phyloP scores from a whole-genome alignment of 805 yeast species.

The Brettanomyces bruxellensis region DNA sequence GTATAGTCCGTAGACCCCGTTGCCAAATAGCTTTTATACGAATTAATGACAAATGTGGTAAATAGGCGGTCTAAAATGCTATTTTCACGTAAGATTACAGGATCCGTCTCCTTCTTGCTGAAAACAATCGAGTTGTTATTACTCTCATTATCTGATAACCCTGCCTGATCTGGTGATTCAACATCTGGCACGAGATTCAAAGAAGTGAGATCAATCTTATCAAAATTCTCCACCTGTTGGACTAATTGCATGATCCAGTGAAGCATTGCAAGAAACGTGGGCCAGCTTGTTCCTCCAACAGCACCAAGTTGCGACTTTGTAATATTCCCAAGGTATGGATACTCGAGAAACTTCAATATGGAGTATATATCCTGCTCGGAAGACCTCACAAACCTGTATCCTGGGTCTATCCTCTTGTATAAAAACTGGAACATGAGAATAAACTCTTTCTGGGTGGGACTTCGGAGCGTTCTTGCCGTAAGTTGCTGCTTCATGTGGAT shows the following conservation, averaged over 20 bases:
- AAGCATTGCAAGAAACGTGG: slow-evolving; percentile 68
- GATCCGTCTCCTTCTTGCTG: slow-evolving; percentile 8
- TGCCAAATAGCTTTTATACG: slow-evolving; percentile 55
- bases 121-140: slow-evolving; percentile 22
- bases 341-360: slow-evolving; percentile 53
- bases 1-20: slow-evolving; percentile 56
- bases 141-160: slow-evolving; percentile 7
- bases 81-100: slow-evolving; percentile 18
- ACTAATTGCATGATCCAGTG: slow-evolving; percentile 68
- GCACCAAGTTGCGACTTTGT: slow-evolving; percentile 83
- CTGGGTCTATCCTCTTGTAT: slow-evolving; percentile 71
- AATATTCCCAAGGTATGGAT: slow-evolving; percentile 74
- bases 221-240: slow-evolving; percentile 31
- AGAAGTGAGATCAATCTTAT: slow-evolving; percentile 22
- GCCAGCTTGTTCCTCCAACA: slow-evolving; percentile 89
- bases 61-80: slow-evolving; percentile 21
- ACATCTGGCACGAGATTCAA: slow-evolving; percentile 9
- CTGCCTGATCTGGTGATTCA: not conserved
- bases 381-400: slow-evolving; percentile 55
- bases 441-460: slow-evolving; percentile 86
- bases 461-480: slow-evolving; percentile 51
- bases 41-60: slow-evolving; percentile 46
- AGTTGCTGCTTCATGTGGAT: slow-evolving; percentile 65
- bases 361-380: slow-evolving; percentile 70
- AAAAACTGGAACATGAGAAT: slow-evolving; percentile 71